A percentile compares a stretch with the other conserved stretches of the same genome.
These are phyloP conservation scores for Holtermannia corniformis DNA, from an alignment of 768 basidiomycete species.

Conservation along the genomic window DNA sequence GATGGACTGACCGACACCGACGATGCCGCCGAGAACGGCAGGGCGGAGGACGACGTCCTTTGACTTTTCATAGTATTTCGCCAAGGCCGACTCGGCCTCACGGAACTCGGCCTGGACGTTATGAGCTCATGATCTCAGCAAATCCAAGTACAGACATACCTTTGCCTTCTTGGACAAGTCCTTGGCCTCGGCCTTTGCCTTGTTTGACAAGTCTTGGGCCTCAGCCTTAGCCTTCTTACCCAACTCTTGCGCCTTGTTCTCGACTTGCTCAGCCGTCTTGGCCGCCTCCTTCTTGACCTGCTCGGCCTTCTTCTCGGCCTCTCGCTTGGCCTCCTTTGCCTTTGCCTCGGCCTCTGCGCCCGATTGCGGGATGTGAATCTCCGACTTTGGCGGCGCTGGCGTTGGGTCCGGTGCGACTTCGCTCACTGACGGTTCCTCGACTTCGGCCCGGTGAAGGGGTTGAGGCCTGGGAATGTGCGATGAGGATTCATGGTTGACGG, in stretches of 20 bases:
- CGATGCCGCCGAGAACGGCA: slow-evolving; percentile 59
- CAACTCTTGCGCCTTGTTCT: slow-evolving; percentile 11
- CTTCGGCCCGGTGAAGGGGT: slow-evolving; percentile 9
- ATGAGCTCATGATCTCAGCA: not conserved
- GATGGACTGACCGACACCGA: slow-evolving; percentile 54
- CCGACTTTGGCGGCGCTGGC: slow-evolving; percentile 17
- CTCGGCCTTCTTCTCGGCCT: slow-evolving; percentile 12
- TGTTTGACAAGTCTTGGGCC: slow-evolving; percentile 10
- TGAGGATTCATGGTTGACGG: slow-evolving; percentile 14
- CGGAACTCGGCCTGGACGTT: slow-evolving; percentile 25
- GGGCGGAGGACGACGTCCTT: slow-evolving; percentile 54
- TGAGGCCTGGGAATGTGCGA: slow-evolving; percentile 16
- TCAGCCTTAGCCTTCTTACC: slow-evolving; percentile 12
- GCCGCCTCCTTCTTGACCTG: slow-evolving; percentile 9
- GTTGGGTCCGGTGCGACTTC: slow-evolving; percentile 27
- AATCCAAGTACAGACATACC: not conserved
- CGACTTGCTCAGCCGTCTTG: slow-evolving; percentile 25
- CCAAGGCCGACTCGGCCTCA: slow-evolving; percentile 30
- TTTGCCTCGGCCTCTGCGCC: slow-evolving; percentile 40
- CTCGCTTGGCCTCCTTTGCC: slow-evolving; percentile 40
- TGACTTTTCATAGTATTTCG: slow-evolving; percentile 46
- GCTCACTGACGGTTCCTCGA: slow-evolving; percentile 17
- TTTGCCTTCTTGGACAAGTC: slow-evolving; percentile 19
- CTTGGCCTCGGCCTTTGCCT: slow-evolving; percentile 16
- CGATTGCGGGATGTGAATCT: slow-evolving; percentile 16